These are phyloP conservation scores for Knufia fluminis DNA, from an alignment of 2,329 filamentous ascomycete genomes.

Conservation along the genomic window DNA sequence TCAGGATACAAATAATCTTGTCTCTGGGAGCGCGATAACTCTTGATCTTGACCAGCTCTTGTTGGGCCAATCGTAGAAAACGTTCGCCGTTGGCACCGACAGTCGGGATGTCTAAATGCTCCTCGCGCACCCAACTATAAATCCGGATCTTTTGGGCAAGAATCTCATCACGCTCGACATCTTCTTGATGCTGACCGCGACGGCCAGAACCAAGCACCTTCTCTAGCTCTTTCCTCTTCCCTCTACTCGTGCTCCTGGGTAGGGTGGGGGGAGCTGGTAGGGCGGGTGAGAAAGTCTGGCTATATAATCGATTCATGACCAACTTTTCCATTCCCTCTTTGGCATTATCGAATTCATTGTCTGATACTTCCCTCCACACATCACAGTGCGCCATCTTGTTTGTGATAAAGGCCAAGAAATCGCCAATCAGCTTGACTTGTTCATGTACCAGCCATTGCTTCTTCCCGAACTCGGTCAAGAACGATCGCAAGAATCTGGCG, in stretches of 20 bases:
- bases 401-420: conserved; percentile 91
- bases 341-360: conserved; percentile 96
- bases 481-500: conserved; percentile 88
- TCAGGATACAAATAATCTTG: conserved; percentile 96
- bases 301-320: conserved; percentile 95
- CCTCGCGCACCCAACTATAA: conserved; percentile 87
- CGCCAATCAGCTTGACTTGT: conserved; percentile 96
- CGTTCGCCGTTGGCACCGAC: conserved; percentile 77
- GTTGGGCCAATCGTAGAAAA: conserved; percentile 80
- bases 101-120: conserved; percentile 83
- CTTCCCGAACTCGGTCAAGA: conserved; percentile 88
- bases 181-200: conserved; percentile 91
- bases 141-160: conserved; percentile 93
- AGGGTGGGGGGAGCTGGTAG: conserved; percentile 73
- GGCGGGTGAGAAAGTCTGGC: conserved; percentile 90
- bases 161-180: conserved; percentile 94
- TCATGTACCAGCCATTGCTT: conserved; percentile 99
- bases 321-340: conserved; percentile 98
- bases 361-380: conserved; percentile 90
- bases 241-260: conserved; percentile 45
- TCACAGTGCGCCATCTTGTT: conserved; percentile 98
- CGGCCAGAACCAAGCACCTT: conserved; percentile 68
- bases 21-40: conserved; percentile 93
- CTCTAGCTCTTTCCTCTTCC: conserved; percentile 60
- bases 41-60: conserved; percentile 93